Base-by-base conservation (phyloP, 2,329 filamentous ascomycete genomes). In the Zelopaecilomyces penicillatus region DNA sequence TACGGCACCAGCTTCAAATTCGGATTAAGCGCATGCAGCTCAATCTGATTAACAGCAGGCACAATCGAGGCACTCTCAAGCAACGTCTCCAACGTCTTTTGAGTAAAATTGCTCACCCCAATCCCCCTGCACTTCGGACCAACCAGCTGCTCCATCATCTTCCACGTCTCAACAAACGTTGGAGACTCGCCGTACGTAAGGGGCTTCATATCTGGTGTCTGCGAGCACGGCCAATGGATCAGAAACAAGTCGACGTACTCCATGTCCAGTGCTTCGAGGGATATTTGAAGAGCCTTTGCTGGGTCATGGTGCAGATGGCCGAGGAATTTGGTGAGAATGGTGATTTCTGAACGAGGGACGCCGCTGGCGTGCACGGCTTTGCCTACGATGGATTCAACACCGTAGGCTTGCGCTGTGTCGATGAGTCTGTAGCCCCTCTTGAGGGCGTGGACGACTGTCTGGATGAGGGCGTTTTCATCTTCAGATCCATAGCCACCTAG, bases 311-410 rank as follows among this genome's bases (percentile, higher is more conserved):
- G 65, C 32, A 87, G 76, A 52, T 81, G 85, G 5, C 78, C 75
- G 12, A 79, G 54, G 9, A 77, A 65, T 65, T 89, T 89, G 46
- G 80, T 83, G 0, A 84, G 87, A 35, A 87, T 62, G 60, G 82
- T 88, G 40, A 88, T 56, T 6, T 85, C 71, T 11, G 70, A 63
- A 30, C 80, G 74, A 4, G 70, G 64, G 5, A 87, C 50, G 0
- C 70, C 70, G 3, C 75, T 80, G 44, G 74, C 59, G 26, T 65
- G 65, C n/a, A 87, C 62, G 1, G 83, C 83, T 42, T 75, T 66
- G 4, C 83, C 81, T 39, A 88, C 82, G 56, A 82, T 71, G 9
- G 65, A 58, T 57, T 88, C 85, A 54, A 88, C 89, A 42, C 64
- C 74, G 59, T 88, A 89, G 60, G 62, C 52, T 30, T 67, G 63